phyloP scores from a whole-genome alignment of 371 early-diverging fungal species.

The Mucor racemosus region DNA sequence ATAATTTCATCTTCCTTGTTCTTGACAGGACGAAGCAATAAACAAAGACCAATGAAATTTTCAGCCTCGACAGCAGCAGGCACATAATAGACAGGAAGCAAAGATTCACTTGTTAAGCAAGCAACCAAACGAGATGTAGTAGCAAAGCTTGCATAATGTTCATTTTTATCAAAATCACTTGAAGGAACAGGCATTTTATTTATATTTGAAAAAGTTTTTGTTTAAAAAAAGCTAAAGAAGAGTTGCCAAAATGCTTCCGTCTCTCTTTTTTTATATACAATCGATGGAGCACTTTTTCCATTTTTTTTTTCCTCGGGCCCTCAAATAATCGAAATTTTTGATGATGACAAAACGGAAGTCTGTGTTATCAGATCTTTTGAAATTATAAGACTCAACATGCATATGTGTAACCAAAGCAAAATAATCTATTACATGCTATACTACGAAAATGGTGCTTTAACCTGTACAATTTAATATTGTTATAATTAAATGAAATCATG shows the following conservation, averaged over 20 bases:
- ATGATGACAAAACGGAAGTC: neutral
- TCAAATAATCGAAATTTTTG: conserved; percentile 4
- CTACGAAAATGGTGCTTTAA: no score
- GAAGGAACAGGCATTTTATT: conserved; percentile 30
- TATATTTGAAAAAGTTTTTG: no score
- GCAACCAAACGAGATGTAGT: conserved; percentile 64
- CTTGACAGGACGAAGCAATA: conserved; percentile 25
- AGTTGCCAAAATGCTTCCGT: neutral
- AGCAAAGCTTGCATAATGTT: conserved; percentile 55
- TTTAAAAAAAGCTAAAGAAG: neutral
- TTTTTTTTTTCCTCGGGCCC: neutral
- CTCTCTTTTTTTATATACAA: neutral
- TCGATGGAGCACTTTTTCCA: neutral
- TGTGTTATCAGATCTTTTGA: conserved; percentile 14
- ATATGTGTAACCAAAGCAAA: conserved; percentile 2
- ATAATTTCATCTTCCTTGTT: conserved; percentile 16
- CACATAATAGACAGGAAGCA: conserved; percentile 52
- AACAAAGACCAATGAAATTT: conserved; percentile 27
- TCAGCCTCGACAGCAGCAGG: conserved; percentile 13
- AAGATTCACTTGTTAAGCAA: conserved; percentile 63
- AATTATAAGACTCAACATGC: neutral
- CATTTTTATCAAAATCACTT: conserved; percentile 29
- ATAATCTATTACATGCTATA: no score
- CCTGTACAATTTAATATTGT: no score
- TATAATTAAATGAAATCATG: no score